A percentile compares a stretch with the other conserved stretches of the same genome.
Evolutionary conservation across 140 eudicot species (phyloP).

Genomic region (Oenanthe javanica): DNA sequence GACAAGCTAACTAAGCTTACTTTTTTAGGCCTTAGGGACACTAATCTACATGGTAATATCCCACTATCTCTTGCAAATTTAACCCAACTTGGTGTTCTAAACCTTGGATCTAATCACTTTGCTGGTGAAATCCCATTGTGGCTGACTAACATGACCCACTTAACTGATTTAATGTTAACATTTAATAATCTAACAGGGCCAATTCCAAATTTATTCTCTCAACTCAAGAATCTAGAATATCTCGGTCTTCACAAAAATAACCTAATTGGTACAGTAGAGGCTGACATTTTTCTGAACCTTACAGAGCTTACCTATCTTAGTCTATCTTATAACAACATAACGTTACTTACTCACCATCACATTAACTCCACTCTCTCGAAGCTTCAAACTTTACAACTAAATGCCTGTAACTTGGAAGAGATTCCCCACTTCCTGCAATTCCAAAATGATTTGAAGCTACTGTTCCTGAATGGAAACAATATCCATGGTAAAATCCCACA

Average conservation of each 20-base stretch:
- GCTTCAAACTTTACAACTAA: neutral
- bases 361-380: neutral
- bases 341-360: conserved; percentile 8
- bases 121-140: neutral
- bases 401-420: conserved; percentile 27
- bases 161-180: neutral
- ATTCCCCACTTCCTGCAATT: conserved; percentile 22
- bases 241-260: conserved; percentile 8
- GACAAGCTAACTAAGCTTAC: conserved; percentile 26
- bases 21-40: neutral
- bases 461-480: neutral
- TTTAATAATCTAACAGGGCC: neutral
- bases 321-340: conserved; percentile 7
- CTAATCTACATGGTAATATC: conserved; percentile 20
- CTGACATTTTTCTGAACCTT: conserved; percentile 8
- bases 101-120: conserved; percentile 2
- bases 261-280: conserved; percentile 17
- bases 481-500: conserved; percentile 18
- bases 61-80: conserved; percentile 24
- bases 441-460: conserved; percentile 1
- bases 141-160: conserved; percentile 19
- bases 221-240: conserved; percentile 13
- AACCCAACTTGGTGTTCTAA: conserved; percentile 7
- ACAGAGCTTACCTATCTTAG: conserved; percentile 3
- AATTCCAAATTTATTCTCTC: conserved; percentile 11